phyloP scores from a whole-genome alignment of 345 rosid genomes.

The Brassica juncea region DNA sequence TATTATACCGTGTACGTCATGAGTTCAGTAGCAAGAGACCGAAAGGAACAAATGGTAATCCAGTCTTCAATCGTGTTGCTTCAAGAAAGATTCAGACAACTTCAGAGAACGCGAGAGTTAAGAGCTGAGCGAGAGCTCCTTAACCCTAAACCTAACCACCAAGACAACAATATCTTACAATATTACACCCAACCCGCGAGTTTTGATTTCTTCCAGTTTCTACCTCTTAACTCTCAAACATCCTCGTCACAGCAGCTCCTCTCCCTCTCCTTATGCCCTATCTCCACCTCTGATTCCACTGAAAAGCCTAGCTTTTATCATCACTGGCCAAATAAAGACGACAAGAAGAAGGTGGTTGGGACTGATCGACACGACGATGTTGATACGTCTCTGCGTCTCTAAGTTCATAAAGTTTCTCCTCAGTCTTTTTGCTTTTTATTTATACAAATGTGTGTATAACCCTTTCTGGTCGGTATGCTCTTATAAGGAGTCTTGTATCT shows the following conservation, averaged over 20 bases:
- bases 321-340: constrained; percentile 38
- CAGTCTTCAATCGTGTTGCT: constrained; percentile 69
- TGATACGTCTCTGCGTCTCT: constrained; percentile 81
- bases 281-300: constrained; percentile 16
- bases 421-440: neutral
- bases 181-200: constrained; percentile 43
- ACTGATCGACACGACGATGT: constrained; percentile 47
- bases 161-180: constrained; percentile 29
- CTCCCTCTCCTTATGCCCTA: constrained; percentile 32
- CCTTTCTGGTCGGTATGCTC: constrained; percentile 27
- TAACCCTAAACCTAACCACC: constrained; percentile 39
- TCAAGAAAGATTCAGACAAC: constrained; percentile 73
- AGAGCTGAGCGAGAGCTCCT: constrained; percentile 61
- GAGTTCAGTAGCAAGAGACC: constrained; percentile 50
- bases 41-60: constrained; percentile 45
- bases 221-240: constrained; percentile 40
- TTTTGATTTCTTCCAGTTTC: constrained; percentile 51
- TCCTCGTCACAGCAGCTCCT: constrained; percentile 39
- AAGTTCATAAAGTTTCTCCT: neutral
- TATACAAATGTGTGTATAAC: constrained; percentile 33
- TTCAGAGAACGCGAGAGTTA: constrained; percentile 63
- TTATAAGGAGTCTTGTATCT: neutral
- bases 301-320: constrained; percentile 41
- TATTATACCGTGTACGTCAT: constrained; percentile 20
- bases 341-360: constrained; percentile 35